Conservation (phyloP, 805 yeast genomes). For the Candida mattraensis region DNA sequence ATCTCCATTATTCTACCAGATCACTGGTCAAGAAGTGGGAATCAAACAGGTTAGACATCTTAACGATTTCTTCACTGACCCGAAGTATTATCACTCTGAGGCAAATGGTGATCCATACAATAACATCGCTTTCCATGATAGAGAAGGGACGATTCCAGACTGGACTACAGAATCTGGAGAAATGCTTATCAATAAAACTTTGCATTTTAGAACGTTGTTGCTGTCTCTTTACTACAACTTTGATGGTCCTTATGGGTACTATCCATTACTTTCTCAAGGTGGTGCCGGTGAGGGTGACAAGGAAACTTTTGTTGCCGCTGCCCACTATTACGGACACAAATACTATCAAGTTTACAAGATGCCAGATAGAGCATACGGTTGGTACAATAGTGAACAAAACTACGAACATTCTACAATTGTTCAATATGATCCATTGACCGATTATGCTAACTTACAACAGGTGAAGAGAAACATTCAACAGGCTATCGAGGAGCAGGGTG, state of each 20-base stretch:
- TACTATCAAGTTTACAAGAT: conserved; percentile 54
- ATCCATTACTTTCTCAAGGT: conserved; percentile 60
- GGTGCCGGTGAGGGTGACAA: conserved; percentile 77
- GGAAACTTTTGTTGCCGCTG: conserved; percentile 74
- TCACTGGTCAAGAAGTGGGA: conserved; percentile 57
- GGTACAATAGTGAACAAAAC: conserved; percentile 32
- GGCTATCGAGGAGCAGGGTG: conserved; percentile 25
- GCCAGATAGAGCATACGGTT: conserved; percentile 34
- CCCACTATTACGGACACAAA: conserved; percentile 47
- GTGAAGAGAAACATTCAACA: conserved; percentile 21
- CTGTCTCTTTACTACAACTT: conserved; percentile 65
- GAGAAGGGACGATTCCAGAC: conserved; percentile 68
- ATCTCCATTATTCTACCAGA: conserved; percentile 67
- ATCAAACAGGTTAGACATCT: conserved; percentile 30
- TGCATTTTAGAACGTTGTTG: conserved; percentile 57
- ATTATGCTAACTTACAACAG: conserved; percentile 29
- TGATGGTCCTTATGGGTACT: conserved; percentile 60
- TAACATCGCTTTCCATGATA: conserved; percentile 55
- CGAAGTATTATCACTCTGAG: conserved; percentile 32
- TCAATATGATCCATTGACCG: conserved; percentile 36
- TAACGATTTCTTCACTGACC: conserved; percentile 34
- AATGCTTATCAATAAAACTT: conserved; percentile 53
- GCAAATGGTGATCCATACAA: conserved; percentile 33
- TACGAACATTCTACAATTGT: conserved; percentile 37
- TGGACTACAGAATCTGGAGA: conserved; percentile 73